These are phyloP conservation scores for Coemansia sp. DNA, from an alignment of 192 early-diverging fungal genomes.

Conservation along the genomic window DNA sequence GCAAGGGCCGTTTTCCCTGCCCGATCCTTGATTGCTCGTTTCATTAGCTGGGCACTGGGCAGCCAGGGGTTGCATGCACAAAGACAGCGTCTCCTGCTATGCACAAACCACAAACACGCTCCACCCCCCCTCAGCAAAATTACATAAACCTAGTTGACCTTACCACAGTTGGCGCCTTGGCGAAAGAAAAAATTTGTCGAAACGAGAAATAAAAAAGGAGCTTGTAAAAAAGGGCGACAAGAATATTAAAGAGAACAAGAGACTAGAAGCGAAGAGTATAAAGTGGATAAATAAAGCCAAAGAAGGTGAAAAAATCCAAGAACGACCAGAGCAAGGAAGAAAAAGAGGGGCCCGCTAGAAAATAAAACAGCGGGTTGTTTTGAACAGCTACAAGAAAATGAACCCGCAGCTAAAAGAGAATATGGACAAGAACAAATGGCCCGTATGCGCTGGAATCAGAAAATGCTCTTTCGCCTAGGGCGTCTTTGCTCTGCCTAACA, in stretches of 20 bases:
- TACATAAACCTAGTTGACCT: too few species aligned
- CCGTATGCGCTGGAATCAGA: neutral
- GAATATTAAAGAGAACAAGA: slow-evolving; percentile 7
- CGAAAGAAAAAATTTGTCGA: slow-evolving; percentile 8
- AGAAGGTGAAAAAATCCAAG: neutral
- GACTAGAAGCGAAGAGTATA: slow-evolving; percentile 6
- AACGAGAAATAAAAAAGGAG: slow-evolving; percentile 1
- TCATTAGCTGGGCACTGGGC: too few species aligned
- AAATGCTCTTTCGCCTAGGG: neutral
- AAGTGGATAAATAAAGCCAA: slow-evolving; percentile 2
- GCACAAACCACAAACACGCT: too few species aligned
- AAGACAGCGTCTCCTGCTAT: too few species aligned
- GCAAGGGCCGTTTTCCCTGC: too few species aligned
- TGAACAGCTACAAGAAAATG: slow-evolving; percentile 10
- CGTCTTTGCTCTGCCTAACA: neutral
- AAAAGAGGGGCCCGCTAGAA: slow-evolving; percentile 8
- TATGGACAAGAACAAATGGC: neutral
- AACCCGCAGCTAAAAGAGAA: neutral
- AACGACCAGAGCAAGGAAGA: slow-evolving; percentile 14
- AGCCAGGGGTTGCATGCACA: too few species aligned
- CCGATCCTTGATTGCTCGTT: too few species aligned
- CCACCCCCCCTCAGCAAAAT: too few species aligned
- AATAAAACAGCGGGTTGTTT: neutral
- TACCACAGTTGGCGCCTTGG: too few species aligned
- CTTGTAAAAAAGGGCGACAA: too few species aligned